Evolutionary conservation across 2,329 filamentous ascomycete species (phyloP).

Genomic region (Aspergillus chevalieri): DNA sequence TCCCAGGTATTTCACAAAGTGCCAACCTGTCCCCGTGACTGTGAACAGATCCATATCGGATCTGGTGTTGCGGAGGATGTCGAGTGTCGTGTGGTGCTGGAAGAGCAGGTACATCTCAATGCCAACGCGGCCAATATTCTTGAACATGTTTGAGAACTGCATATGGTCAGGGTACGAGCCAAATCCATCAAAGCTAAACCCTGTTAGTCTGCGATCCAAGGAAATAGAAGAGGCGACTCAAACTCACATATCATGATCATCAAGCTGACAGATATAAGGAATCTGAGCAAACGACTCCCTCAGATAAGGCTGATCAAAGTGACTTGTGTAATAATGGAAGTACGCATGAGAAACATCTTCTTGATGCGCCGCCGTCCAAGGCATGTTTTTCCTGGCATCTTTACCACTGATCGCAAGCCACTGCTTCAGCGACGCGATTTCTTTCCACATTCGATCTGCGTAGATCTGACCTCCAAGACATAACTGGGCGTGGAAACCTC

Average conservation of each 20-base stretch:
- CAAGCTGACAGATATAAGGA: constrained; percentile 83
- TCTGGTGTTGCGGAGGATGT: constrained; percentile 82
- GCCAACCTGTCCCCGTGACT: constrained; percentile 94
- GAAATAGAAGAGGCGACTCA: not conserved
- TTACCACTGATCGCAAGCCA: constrained; percentile 92
- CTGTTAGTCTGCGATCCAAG: constrained; percentile 5
- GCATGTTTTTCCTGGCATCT: constrained; percentile 80
- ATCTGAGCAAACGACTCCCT: constrained; percentile 97
- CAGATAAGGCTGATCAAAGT: constrained; percentile 94
- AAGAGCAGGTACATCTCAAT: constrained; percentile 98
- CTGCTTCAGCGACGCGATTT: constrained; percentile 86
- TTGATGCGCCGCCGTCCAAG: constrained; percentile 91
- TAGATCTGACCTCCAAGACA: constrained; percentile 93
- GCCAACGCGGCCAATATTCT: constrained; percentile 91
- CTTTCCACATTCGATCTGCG: constrained; percentile 91
- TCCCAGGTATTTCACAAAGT: constrained; percentile 94
- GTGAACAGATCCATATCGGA: constrained; percentile 92
- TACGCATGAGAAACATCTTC: constrained; percentile 95
- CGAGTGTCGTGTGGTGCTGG: constrained; percentile 93
- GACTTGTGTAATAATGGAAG: constrained; percentile 97
- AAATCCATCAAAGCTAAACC: constrained; percentile 80
- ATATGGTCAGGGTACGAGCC: constrained; percentile 97
- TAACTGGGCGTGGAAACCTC: constrained; percentile 90
- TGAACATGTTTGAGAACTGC: constrained; percentile 96
- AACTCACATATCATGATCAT: constrained; percentile 96